Evolutionary conservation across 352 stramenopile genomes (phyloP), one percentile per base, ranked within the genome.

Genomic region (Globisporangium solare): DNA sequence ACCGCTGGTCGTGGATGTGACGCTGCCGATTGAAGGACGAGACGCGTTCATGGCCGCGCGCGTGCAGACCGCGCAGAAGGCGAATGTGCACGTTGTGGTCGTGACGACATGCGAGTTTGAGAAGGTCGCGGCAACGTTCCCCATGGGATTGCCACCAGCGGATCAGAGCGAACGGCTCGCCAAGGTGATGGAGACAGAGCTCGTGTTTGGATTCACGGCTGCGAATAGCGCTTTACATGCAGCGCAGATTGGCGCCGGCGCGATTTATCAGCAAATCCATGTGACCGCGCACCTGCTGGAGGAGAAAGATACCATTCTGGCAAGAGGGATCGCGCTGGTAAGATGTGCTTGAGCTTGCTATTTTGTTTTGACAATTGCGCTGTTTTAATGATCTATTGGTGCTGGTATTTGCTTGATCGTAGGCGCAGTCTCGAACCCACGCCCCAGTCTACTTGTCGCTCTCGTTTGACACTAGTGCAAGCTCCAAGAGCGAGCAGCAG

Each of bases 241-340:
- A 1, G 27, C 27, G 27, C 47, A 59, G 14, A 48, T 61, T 10
- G 74, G 64, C n/a, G 71, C 72, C 11, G 82, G 79, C 6, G 67
- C 78, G 5, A 83, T 92, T 6, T 89, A 89, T 62, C 82, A 92
- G 53, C 79, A 82, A 56, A 70, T 92, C 22, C 69, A 80, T 40
- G 24, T 56, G 1, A 47, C n/a, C 0, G 51, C 40, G 40, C 24
- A 20, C 14, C 20, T 40, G 24, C 31, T 78, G 13, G 54, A 27
- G 41, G 51, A 56, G 2, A 66, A 62, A 18, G 63, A 86, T 31
- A 47, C 46, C 11, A 46, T 83, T 32, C 46, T 86, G 0, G 54
- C 56, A 8, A 55, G 70, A 7, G 77, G 65, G 1, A 56, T 88
- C 0, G 79, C 71, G 6, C 24, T 70, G 58, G 73, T 82, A 56